These are phyloP conservation scores for Catharanthus roseus DNA, from an alignment of 257 asterid species.

Conservation along the genomic window DNA sequence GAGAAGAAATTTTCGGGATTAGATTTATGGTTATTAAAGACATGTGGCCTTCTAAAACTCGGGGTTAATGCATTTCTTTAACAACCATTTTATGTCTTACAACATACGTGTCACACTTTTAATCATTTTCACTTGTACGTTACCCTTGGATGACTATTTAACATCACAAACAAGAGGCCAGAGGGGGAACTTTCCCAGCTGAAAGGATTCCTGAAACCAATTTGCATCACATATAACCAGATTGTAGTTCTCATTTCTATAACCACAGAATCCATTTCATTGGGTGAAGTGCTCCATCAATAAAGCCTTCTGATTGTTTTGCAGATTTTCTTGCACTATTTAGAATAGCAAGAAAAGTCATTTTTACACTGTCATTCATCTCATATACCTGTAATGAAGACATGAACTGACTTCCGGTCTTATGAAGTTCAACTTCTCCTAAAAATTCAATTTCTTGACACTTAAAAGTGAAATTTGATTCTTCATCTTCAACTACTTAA, in stretches of 20 bases:
- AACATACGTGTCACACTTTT: no score
- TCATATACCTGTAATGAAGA: not conserved
- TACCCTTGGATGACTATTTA: not conserved
- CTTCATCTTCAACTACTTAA: not conserved
- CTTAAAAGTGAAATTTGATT: not conserved
- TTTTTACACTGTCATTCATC: not conserved
- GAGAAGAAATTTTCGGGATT: not conserved
- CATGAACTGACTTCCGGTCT: not conserved
- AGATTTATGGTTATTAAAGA: not conserved
- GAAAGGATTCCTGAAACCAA: not conserved
- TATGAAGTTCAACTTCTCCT: not conserved
- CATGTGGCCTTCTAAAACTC: not conserved
- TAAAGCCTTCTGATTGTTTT: not conserved
- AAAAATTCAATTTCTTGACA: not conserved
- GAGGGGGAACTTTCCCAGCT: not conserved
- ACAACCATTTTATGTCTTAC: not conserved
- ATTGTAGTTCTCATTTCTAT: not conserved
- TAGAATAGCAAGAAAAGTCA: not conserved
- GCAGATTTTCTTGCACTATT: not conserved
- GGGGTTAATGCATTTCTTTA: slow-evolving; percentile 2
- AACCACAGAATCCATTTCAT: not conserved
- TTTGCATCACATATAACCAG: not conserved
- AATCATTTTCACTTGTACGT: not conserved
- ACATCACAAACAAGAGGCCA: not conserved
- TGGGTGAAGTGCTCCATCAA: not conserved